Base-by-base conservation (phyloP, 2,329 filamentous ascomycete genomes). In the Fusarium nurragi region DNA sequence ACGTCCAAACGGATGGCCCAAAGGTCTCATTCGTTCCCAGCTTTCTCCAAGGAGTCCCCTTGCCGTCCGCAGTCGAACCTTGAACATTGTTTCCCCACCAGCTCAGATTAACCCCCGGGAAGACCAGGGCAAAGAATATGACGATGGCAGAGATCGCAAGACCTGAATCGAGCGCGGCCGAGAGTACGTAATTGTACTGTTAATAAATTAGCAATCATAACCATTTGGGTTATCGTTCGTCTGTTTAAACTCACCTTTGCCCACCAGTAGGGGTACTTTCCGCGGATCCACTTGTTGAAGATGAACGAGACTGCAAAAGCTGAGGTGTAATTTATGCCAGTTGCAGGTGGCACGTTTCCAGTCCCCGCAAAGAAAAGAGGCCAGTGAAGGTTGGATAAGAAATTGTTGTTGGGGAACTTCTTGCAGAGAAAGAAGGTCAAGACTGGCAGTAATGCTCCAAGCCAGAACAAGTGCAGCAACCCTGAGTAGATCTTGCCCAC, bases 11-110 rank as follows among this genome's bases (percentile, higher is more conserved):
- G 4, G 49, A 47, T 22, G 51, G 45, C 5, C 51, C 51, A 4
- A 54, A 54, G 0, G 51, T 54, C 4, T 54, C 45, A 21, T 54
- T 54, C 2, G 21, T 40, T 10, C 22, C 45, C 4, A 54, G 5
- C 16, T 51, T 54, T 12, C 36, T 54, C 51, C 45, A 54, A 0
- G 51, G 51, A 22, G 45, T 51, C 2, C 51, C 51, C 14, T 32
- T 2, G 2, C 51, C 51, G 14, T 54, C 51, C 0, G 25, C 51
- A 1, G 45, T 54, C 12, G 45, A 40, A 0, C 51, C 45, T 8
- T 54, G 51, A 1, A 54, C 36, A 2, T 54, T 51, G 2, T 51
- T 54, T 11, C 51, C 51, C 45, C 51, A 51, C 45, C 51, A 54
- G 1, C 51, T 51, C 0, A 54, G 22, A 18, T 28, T 54, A 0